phyloP scores from a whole-genome alignment of 495 filamentous ascomycete species.

The Penicillium longicatenatum region DNA sequence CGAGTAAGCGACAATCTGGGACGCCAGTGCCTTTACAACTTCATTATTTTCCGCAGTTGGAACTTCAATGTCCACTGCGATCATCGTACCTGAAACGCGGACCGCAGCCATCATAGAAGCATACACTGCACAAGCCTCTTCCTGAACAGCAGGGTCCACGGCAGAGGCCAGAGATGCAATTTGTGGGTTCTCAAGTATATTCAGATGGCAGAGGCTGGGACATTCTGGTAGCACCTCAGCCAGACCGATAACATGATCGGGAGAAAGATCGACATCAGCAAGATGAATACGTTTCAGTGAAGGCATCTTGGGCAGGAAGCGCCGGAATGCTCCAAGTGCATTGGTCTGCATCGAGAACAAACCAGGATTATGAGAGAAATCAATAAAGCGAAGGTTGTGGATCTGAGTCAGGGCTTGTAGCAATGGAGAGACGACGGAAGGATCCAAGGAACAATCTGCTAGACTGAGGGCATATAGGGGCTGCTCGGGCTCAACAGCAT shows the following conservation, averaged over 20 bases:
- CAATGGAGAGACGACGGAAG: conserved; percentile 69
- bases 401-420: conserved; percentile 74
- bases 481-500: conserved; percentile 59
- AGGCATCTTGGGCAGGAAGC: conserved; percentile 82
- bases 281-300: conserved; percentile 84
- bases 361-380: conserved; percentile 84
- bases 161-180: conserved; percentile 68
- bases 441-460: conserved; percentile 80
- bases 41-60: conserved; percentile 77
- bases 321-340: conserved; percentile 72
- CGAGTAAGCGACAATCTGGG: conserved; percentile 91
- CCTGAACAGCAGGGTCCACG: conserved; percentile 69
- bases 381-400: conserved; percentile 81
- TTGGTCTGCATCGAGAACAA: conserved; percentile 76
- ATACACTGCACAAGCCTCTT: conserved; percentile 93
- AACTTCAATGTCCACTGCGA: conserved; percentile 90
- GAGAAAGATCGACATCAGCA: conserved; percentile 78
- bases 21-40: conserved; percentile 88
- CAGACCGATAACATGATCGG: conserved; percentile 86
- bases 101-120: conserved; percentile 89
- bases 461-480: conserved; percentile 81
- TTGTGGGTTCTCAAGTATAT: conserved; percentile 79
- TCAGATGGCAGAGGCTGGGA: conserved; percentile 80
- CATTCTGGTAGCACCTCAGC: conserved; percentile 88
- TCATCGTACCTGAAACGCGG: conserved; percentile 76